Percentiles rank a stretch among this genome's conserved stretches.
phyloP scores from a whole-genome alignment of 768 basidiomycete species.

The Boletellus ananiceps region DNA sequence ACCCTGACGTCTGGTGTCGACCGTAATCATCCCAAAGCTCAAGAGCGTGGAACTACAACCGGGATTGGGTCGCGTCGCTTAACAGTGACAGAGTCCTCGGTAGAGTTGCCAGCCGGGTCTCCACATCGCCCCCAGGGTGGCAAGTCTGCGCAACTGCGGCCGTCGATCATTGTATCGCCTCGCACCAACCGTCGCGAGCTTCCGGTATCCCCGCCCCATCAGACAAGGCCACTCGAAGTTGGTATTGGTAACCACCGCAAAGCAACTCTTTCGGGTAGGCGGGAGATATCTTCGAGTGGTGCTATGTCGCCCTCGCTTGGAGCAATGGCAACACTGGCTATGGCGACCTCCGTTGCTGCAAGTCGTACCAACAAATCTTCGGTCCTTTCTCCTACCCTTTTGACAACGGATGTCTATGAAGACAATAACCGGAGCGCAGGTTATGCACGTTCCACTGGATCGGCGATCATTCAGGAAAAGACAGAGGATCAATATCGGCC shows the following conservation, averaged over 20 bases:
- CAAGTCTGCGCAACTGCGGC: neutral
- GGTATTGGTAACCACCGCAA: neutral
- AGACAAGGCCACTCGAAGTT: neutral
- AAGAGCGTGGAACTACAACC: neutral
- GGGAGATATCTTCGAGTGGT: neutral
- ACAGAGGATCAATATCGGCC: neutral
- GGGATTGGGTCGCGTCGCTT: neutral
- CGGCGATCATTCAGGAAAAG: neutral
- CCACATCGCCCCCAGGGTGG: neutral
- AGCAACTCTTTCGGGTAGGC: neutral
- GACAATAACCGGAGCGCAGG: neutral
- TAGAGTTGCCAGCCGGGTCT: neutral
- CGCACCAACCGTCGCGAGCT: neutral
- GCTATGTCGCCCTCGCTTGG: neutral
- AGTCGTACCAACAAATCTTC: neutral
- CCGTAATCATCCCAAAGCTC: neutral
- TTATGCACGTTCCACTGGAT: neutral
- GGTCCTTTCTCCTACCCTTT: neutral
- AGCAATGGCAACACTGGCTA: neutral
- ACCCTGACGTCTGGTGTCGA: neutral
- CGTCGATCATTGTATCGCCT: slow-evolving; percentile 2
- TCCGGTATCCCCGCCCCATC: neutral
- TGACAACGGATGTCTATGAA: neutral
- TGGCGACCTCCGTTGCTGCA: neutral
- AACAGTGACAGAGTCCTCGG: neutral